Percentiles rank a stretch among this genome's conserved stretches.
Conservation (phyloP, 768 basidiomycete genomes). For the Tricholoma sp. region DNA sequence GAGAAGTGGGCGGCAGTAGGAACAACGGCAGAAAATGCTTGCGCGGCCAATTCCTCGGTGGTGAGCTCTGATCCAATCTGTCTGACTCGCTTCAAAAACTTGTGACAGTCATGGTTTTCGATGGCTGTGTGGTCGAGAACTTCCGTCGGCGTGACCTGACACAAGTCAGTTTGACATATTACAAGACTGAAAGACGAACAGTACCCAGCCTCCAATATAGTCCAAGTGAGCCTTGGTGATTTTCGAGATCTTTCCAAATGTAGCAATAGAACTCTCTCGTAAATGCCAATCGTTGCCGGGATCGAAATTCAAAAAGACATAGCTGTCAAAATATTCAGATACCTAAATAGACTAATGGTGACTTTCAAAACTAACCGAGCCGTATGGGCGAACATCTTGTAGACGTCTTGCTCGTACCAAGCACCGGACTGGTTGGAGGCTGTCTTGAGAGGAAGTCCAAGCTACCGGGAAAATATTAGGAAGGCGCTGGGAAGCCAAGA, state of each 20-base stretch:
- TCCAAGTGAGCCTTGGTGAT: slow-evolving; percentile 28
- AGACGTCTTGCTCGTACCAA: slow-evolving; percentile 35
- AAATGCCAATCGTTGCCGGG: slow-evolving; percentile 44
- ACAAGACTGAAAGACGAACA: not conserved
- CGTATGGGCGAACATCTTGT: slow-evolving; percentile 41
- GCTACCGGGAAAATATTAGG: slow-evolving; percentile 22
- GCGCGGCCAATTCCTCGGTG: slow-evolving; percentile 36
- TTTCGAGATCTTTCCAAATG: slow-evolving; percentile 25
- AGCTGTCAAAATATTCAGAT: slow-evolving; percentile 23
- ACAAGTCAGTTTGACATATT: not conserved
- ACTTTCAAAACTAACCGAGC: slow-evolving; percentile 35
- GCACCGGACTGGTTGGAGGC: slow-evolving; percentile 22
- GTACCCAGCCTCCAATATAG: slow-evolving; percentile 17
- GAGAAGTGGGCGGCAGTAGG: slow-evolving; percentile 55
- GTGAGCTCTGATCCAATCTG: slow-evolving; percentile 15
- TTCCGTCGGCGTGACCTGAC: slow-evolving; percentile 7
- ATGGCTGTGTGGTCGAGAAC: slow-evolving; percentile 13
- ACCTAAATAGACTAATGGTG: not conserved
- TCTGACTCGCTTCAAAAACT: slow-evolving; percentile 28
- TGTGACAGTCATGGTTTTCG: slow-evolving; percentile 20
- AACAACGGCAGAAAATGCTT: slow-evolving; percentile 48
- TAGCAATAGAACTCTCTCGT: slow-evolving; percentile 31
- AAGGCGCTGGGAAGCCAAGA: not conserved
- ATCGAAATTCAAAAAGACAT: slow-evolving; percentile 40
- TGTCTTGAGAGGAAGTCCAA: slow-evolving; percentile 41